These are phyloP conservation scores for Mimosa pudica DNA, from an alignment of 306 rosid genomes.

Conservation along the genomic window DNA sequence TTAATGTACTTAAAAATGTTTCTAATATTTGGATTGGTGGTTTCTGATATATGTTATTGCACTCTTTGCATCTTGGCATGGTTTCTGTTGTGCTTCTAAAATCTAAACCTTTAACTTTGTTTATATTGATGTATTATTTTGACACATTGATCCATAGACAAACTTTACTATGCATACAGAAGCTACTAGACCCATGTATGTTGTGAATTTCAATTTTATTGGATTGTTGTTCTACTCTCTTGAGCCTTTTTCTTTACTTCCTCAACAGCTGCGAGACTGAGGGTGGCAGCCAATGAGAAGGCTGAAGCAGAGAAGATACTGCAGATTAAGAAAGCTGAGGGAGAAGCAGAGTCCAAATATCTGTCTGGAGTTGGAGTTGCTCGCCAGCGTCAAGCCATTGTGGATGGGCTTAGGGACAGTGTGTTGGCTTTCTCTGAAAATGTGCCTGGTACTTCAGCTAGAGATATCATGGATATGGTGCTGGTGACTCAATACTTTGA, in stretches of 20 bases:
- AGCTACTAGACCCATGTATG: conserved; percentile 33
- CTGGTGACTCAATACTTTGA: conserved; percentile 78
- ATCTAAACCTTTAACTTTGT: not conserved
- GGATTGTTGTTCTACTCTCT: not conserved
- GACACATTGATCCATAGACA: not conserved
- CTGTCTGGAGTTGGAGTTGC: conserved; percentile 77
- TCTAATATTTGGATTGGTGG: not conserved
- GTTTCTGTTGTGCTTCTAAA: not conserved
- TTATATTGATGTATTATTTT: not conserved
- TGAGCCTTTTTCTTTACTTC: conserved; percentile 17
- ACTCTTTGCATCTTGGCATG: not conserved
- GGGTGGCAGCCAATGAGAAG: conserved; percentile 70
- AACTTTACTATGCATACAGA: not conserved
- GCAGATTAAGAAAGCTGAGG: conserved; percentile 77
- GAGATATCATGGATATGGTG: conserved; percentile 82
- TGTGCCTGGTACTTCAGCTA: conserved; percentile 68
- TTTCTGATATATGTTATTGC: not conserved
- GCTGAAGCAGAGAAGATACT: conserved; percentile 77
- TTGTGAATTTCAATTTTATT: conserved; percentile 12
- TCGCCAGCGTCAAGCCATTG: conserved; percentile 79
- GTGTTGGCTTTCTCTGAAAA: conserved; percentile 67
- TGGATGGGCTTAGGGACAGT: conserved; percentile 72
- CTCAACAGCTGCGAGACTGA: conserved; percentile 61
- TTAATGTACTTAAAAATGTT: not conserved
- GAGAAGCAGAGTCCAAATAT: conserved; percentile 76